phyloP scores from a whole-genome alignment of 2,329 filamentous ascomycete genomes.

The Pseudocercospora crystallina region DNA sequence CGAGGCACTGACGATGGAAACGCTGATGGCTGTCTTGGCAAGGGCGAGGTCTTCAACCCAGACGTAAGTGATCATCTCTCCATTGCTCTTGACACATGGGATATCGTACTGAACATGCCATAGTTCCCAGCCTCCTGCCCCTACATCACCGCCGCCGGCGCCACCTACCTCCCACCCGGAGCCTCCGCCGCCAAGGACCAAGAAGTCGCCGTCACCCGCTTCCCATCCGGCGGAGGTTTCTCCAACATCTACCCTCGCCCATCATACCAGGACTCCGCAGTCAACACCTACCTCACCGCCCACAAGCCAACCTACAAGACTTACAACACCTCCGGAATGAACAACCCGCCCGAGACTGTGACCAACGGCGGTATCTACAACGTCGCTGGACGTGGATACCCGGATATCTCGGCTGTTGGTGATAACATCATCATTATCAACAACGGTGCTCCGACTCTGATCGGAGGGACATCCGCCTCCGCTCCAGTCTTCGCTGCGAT shows the following conservation, averaged over 20 bases:
- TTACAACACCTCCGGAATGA: constrained; percentile 52
- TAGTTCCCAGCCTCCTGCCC: constrained; percentile 29
- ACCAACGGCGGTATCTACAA: constrained; percentile 37
- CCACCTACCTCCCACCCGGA: constrained; percentile 39
- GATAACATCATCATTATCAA: constrained; percentile 29
- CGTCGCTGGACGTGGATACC: constrained; percentile 36
- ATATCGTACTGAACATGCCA: neutral
- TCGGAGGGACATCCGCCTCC: constrained; percentile 30
- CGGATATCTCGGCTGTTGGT: constrained; percentile 41
- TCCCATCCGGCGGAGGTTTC: constrained; percentile 41
- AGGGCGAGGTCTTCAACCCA: constrained; percentile 45
- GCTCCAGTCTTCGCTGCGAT: constrained; percentile 29
- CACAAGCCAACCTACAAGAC: constrained; percentile 33
- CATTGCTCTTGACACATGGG: neutral
- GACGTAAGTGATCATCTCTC: constrained; percentile 39
- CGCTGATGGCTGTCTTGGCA: constrained; percentile 17
- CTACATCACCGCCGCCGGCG: constrained; percentile 48
- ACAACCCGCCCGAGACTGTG: constrained; percentile 3
- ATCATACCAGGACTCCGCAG: constrained; percentile 40
- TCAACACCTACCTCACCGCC: constrained; percentile 37
- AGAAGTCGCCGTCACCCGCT: constrained; percentile 3
- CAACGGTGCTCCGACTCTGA: constrained; percentile 21
- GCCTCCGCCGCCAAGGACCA: neutral
- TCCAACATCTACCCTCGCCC: constrained; percentile 37
- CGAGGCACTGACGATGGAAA: constrained; percentile 34